phyloP scores from a whole-genome alignment of 169 alveolate genomes.

The Plasmodium gonderi region DNA sequence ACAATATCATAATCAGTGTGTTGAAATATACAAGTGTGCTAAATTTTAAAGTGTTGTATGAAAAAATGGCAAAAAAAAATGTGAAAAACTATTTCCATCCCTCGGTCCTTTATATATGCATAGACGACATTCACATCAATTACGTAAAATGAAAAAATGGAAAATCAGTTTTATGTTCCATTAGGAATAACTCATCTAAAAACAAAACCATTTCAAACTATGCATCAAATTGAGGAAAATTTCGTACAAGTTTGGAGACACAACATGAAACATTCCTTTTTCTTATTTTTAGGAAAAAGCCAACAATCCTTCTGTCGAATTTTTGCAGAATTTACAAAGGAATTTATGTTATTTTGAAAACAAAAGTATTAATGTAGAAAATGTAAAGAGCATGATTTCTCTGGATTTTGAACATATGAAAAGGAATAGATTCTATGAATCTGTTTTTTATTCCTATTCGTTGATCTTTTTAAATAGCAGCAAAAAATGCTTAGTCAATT shows the following conservation, averaged over 20 bases:
- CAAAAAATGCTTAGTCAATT: slow-evolving; percentile 39
- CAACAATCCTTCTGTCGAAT: slow-evolving; percentile 43
- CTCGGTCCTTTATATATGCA: slow-evolving; percentile 44
- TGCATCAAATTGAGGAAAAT: no score
- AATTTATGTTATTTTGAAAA: slow-evolving; percentile 65
- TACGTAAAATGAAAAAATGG: slow-evolving; percentile 22
- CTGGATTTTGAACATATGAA: slow-evolving; percentile 48
- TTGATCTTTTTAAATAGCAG: slow-evolving; percentile 26
- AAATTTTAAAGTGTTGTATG: slow-evolving; percentile 48
- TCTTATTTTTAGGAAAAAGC: slow-evolving; percentile 35
- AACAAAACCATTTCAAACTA: no score
- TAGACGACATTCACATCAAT: slow-evolving; percentile 67
- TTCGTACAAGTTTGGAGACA: no score
- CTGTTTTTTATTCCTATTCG: slow-evolving; percentile 26
- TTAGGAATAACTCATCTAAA: no score
- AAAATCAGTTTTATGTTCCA: no score
- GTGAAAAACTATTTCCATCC: slow-evolving; percentile 36
- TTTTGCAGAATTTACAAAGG: slow-evolving; percentile 64
- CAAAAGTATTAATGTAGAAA: slow-evolving; percentile 42
- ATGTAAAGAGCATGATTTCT: slow-evolving; percentile 53
- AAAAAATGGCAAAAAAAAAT: slow-evolving; percentile 52
- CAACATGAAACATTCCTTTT: neutral
- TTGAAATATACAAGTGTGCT: slow-evolving; percentile 43
- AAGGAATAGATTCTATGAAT: slow-evolving; percentile 17
- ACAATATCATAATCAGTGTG: slow-evolving; percentile 13